Evolutionary conservation across 306 rosid genomes (phyloP).

Genomic region (Betula pendula): DNA sequence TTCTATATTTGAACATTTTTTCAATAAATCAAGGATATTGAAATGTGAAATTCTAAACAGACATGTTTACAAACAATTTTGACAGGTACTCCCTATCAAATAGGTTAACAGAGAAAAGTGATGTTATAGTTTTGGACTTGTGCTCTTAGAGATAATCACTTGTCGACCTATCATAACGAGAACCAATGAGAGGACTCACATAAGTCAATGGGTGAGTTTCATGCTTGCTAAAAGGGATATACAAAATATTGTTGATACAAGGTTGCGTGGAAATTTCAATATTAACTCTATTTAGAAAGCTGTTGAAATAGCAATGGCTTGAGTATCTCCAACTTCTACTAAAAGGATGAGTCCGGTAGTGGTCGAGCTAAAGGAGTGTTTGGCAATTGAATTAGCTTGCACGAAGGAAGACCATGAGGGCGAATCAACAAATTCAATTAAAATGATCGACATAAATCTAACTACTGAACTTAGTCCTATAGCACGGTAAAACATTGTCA

Average conservation of each 20-base stretch:
- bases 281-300: constrained; percentile 9
- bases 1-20: too few species aligned
- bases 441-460: neutral
- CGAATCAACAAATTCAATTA: neutral
- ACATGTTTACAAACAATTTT: neutral
- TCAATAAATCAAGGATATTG: too few species aligned
- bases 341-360: constrained; percentile 17
- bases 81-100: neutral
- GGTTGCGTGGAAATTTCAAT: neutral
- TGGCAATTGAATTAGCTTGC: neutral
- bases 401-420: neutral
- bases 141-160: constrained; percentile 8
- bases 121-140: constrained; percentile 28
- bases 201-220: constrained; percentile 8
- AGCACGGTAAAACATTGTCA: too few species aligned
- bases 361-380: neutral
- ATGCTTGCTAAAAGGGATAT: constrained; percentile 14
- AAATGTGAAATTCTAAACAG: too few species aligned
- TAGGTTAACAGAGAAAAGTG: constrained; percentile 12
- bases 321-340: neutral
- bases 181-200: neutral
- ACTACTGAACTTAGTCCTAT: neutral
- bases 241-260: constrained; percentile 4
- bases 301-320: constrained; percentile 26
- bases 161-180: neutral